Evolutionary conservation across 1,284 basidiomycete species (phyloP), one percentile per base, ranked within the genome.

Genomic region (Ceratobasidium papillatum): DNA sequence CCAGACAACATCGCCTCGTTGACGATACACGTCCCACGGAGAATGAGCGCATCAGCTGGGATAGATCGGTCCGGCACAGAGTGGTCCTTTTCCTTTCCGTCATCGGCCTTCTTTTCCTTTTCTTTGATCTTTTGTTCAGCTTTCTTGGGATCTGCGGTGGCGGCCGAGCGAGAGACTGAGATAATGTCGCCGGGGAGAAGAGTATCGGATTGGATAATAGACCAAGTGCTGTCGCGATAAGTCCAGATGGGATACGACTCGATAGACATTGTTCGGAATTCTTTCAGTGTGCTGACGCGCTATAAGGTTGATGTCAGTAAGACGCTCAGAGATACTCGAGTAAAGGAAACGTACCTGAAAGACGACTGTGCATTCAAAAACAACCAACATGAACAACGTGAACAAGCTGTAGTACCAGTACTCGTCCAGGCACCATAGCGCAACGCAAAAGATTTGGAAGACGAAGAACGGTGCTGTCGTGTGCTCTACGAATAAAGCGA

Each of bases 331-430:
- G 36, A 41, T 27, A 22, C 43, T 17, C 22, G 19, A 59, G 22
- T 12, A 17, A 34, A 25, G 17, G 1, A 17, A 51, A 82, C 89
- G 74, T 78, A 93, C 94, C 90, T 98, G 96, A 89, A 93, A 98
- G 27, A 98, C 96, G 47, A 96, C 95, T 0, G 96, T 98, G 83
- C 95, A 98, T 84, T 98, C 96, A 80, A 98, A 98, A 76, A 97
- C 92, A 69, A 98, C 84, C 63, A 98, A 86, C 96, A 98, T 98
- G 87, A 98, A 98, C 41, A 96, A 87, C 0, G 96, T 98, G 85
- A 98, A 98, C 54, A 98, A 83, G 77, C 92, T 94, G 86, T 97
- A 98, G 82, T 97, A 98, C 95, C 95, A 98, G 82, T 98, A 98
- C 82, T 98, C 96, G 80, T 98, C 96, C 79, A 98, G 83, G 81